phyloP scores from a whole-genome alignment of 1,139 yeast genomes.

The Chernovozyma aurita region DNA sequence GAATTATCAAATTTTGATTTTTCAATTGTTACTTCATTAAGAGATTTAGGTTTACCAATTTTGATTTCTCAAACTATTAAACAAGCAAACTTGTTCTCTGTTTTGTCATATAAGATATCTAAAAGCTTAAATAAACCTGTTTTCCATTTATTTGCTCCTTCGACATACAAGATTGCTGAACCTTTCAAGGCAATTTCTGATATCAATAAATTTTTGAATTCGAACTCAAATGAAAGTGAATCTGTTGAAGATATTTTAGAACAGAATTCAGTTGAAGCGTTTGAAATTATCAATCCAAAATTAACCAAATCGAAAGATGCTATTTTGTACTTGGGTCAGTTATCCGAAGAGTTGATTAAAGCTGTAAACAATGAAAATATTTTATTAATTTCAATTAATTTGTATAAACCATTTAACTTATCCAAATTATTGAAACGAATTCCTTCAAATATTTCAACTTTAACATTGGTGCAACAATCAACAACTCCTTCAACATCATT shows the following conservation, averaged over 20 bases:
- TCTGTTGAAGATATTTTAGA: constrained; percentile 22
- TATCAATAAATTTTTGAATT: constrained; percentile 5
- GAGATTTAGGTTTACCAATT: constrained; percentile 63
- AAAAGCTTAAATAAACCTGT: constrained; percentile 48
- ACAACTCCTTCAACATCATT: constrained; percentile 44
- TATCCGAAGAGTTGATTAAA: constrained; percentile 38
- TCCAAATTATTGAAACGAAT: constrained; percentile 44
- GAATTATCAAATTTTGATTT: constrained; percentile 56
- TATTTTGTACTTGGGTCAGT: constrained; percentile 59
- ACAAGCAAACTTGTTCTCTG: constrained; percentile 50
- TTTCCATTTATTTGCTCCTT: constrained; percentile 59
- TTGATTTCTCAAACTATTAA: constrained; percentile 57
- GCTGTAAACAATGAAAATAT: constrained; percentile 39
- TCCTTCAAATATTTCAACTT: constrained; percentile 52
- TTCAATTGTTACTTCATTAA: constrained; percentile 60
- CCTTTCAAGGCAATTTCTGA: constrained; percentile 12
- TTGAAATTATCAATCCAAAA: constrained; percentile 23
- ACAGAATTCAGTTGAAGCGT: constrained; percentile 25
- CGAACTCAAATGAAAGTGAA: neutral
- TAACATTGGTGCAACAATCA: constrained; percentile 65
- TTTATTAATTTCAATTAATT: constrained; percentile 54
- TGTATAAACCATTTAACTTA: constrained; percentile 69
- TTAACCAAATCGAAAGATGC: constrained; percentile 41
- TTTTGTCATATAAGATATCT: constrained; percentile 57
- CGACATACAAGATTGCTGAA: constrained; percentile 14